Evolutionary conservation across 441 rosid genomes (phyloP), one percentile per base, ranked within the genome.

Genomic region (Populus hybrid): DNA sequence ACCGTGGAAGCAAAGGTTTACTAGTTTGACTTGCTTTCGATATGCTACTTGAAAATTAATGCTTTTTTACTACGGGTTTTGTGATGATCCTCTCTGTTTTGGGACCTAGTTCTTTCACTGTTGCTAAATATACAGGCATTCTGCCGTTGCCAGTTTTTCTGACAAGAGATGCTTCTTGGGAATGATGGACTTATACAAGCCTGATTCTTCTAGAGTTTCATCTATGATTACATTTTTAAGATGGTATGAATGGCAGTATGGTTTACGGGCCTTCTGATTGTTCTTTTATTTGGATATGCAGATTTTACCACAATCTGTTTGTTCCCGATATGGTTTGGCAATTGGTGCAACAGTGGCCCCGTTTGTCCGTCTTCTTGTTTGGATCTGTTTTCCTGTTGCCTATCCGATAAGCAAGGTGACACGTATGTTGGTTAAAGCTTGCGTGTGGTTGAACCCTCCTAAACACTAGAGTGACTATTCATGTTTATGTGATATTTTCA

Each of bases 381-480:
- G 88, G 80, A 30, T 91, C 79, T 93, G 99, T 84, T 92, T 86
- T 79, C 99, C 99, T 2, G 85, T 94, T 86, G 94, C 98, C 46
- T 93, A 88, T 82, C 99, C 99, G 1, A 93, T 94, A 79, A 94
- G 99, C 91, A 94, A 94, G 99, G 99, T 94, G 28, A 76, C 73
- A 8, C 72, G 2, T 50, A 40, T 78, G 10, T 53, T 71, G 23
- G 69, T 21, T 77, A 66, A 2, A 64, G 61, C 23, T 28, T 16
- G 10, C 40, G 20, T 65, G 20, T 30, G 8, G 24, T 75, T 72
- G 74, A n/a, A n/a, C 42, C 26, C 57, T 11, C 34, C n/a, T 77
- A 35, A 34, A 34, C 6, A 34, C 20, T 69, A 61, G 75, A 66
- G 23, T 66, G 20, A 40, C n/a, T 66, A n/a, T 28, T 18, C 14